Conservation (phyloP, 306 rosid species). For the Cucumis melo region DNA sequence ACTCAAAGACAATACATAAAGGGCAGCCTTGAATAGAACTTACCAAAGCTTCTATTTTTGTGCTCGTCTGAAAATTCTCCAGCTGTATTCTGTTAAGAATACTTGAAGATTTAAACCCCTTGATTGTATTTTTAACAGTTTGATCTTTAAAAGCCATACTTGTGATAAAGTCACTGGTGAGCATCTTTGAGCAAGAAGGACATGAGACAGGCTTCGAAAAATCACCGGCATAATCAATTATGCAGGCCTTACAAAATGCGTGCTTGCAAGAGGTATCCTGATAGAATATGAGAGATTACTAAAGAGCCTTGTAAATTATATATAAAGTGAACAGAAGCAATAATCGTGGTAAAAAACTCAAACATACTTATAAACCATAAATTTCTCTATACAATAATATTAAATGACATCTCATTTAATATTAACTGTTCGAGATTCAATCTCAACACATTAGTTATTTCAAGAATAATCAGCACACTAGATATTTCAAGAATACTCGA, state of each 20-base stretch:
- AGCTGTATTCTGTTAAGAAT: constrained; percentile 67
- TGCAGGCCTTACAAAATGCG: constrained; percentile 67
- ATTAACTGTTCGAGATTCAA: neutral
- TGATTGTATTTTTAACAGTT: constrained; percentile 41
- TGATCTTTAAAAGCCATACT: constrained; percentile 23
- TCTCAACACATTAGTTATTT: neutral
- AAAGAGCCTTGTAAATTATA: neutral
- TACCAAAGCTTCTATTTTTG: constrained; percentile 98
- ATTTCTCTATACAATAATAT: neutral
- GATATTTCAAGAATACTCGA: neutral
- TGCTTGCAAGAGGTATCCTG: constrained; percentile 89
- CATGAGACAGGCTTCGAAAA: constrained; percentile 54
- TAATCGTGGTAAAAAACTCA: neutral
- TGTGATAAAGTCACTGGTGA: constrained; percentile 61
- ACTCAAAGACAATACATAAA: neutral
- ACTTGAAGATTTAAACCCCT: constrained; percentile 79
- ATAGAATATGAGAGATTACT: constrained; percentile 4
- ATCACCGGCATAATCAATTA: constrained; percentile 43
- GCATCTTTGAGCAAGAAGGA: constrained; percentile 73
- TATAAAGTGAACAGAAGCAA: neutral
- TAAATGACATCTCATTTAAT: neutral
- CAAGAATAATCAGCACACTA: neutral
- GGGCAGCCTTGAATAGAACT: constrained; percentile 12
- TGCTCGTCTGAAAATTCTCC: constrained; percentile 85
- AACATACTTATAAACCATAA: neutral